Evolutionary conservation across 345 rosid genomes (phyloP).

Genomic region (Ceriops zippeliana): DNA sequence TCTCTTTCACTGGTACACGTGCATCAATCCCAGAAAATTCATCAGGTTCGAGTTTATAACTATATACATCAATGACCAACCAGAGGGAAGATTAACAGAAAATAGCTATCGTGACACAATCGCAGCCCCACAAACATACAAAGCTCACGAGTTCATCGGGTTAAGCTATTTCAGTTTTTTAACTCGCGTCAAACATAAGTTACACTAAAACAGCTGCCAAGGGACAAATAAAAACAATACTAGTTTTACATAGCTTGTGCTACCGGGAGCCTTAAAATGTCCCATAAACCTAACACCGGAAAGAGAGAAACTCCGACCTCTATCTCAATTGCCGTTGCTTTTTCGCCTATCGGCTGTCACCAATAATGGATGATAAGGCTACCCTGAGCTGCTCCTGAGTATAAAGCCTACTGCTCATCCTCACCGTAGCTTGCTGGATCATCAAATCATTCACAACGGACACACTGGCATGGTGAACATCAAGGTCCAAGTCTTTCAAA

Average conservation of each 20-base stretch:
- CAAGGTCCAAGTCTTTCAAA: conserved; percentile 75
- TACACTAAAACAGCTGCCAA: conserved; percentile 22
- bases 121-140: conserved; percentile 15
- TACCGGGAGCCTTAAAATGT: conserved; percentile 37
- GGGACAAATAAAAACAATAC: conserved; percentile 19
- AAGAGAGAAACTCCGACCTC: conserved; percentile 10
- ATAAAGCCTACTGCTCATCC: conserved; percentile 71
- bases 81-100: conserved; percentile 10
- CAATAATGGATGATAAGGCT: conserved; percentile 56
- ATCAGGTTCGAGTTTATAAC: conserved; percentile 17
- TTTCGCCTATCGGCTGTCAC: conserved; percentile 28
- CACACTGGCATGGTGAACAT: conserved; percentile 84
- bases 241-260: conserved; percentile 38
- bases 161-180: conserved; percentile 4
- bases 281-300: conserved; percentile 27
- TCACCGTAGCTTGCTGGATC: conserved; percentile 97
- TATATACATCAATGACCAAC: conserved; percentile 29
- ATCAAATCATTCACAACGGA: conserved; percentile 82
- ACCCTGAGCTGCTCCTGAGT: conserved; percentile 75
- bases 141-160: conserved; percentile 5
- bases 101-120: conserved; percentile 21
- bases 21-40: conserved; percentile 13
- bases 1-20: neutral
- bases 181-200: conserved; percentile 12
- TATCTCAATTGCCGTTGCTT: conserved; percentile 10